phyloP scores from a whole-genome alignment of 495 filamentous ascomycete genomes.

The Neurospora terricola region DNA sequence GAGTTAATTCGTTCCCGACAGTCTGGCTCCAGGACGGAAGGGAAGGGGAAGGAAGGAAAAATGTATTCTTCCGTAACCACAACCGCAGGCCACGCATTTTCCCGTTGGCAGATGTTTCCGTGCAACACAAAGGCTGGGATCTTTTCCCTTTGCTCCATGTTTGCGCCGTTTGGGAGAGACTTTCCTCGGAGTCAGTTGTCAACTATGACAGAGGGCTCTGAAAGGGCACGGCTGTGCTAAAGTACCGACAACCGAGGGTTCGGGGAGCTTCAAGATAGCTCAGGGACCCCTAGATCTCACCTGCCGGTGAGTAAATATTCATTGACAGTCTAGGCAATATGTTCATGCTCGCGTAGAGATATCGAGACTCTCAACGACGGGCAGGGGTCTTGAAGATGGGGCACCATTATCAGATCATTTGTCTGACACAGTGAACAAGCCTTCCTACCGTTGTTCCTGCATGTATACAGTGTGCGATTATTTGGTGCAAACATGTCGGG shows the following conservation, averaged over 20 bases:
- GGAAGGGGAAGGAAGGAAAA: not conserved
- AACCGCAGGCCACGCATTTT: not conserved
- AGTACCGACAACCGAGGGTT: not conserved
- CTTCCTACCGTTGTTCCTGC: not conserved
- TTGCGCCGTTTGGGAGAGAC: not conserved
- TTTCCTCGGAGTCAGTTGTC: not conserved
- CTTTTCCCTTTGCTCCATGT: not conserved
- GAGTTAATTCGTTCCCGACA: conserved; percentile 7
- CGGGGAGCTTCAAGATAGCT: not conserved
- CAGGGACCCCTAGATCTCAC: not conserved
- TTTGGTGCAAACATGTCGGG: not conserved
- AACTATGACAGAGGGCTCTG: not conserved
- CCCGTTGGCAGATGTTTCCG: not conserved
- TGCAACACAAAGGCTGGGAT: not conserved
- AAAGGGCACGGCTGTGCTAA: not conserved
- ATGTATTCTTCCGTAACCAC: not conserved
- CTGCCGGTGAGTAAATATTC: not conserved
- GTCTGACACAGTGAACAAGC: not conserved
- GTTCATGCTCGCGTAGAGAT: not conserved
- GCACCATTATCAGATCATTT: not conserved
- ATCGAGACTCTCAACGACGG: not conserved
- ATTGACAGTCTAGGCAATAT: not conserved
- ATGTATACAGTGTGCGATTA: not conserved
- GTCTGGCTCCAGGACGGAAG: conserved; percentile 2
- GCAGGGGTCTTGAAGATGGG: not conserved